Percentiles rank a stretch among this genome's conserved stretches.
Conservation (phyloP, 2,329 filamentous ascomycete genomes). For the Coniochaeta hoffmannii region DNA sequence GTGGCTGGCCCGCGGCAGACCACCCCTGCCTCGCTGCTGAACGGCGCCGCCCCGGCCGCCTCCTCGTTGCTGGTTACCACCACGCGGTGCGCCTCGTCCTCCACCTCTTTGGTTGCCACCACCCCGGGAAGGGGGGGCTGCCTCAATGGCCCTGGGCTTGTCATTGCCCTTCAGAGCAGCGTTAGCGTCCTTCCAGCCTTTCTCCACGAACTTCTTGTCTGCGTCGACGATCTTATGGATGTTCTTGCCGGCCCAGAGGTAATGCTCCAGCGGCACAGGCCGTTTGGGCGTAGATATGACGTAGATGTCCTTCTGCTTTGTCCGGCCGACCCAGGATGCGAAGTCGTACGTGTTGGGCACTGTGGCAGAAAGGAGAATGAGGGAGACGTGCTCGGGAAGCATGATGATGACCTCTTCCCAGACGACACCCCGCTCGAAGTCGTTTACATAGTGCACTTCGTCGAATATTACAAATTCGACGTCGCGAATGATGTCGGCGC, state of each 20-base stretch:
- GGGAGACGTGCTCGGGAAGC: constrained; percentile 92
- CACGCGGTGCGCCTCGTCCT: constrained; percentile 38
- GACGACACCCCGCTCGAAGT: constrained; percentile 89
- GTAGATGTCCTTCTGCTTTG: constrained; percentile 98
- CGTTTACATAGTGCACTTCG: constrained; percentile 98
- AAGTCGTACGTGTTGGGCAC: constrained; percentile 98
- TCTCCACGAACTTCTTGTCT: constrained; percentile 85
- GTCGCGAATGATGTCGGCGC: constrained; percentile 90
- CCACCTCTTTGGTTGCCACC: constrained; percentile 43
- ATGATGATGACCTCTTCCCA: constrained; percentile 99
- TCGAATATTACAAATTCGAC: constrained; percentile 99
- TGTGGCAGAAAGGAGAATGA: constrained; percentile 91
- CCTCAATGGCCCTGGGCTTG: constrained; percentile 52
- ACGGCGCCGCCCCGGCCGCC: constrained; percentile 42
- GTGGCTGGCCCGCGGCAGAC: constrained; percentile 53
- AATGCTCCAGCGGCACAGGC: constrained; percentile 91
- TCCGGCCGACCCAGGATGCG: constrained; percentile 94
- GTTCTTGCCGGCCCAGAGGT: constrained; percentile 87
- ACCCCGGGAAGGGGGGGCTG: constrained; percentile 33
- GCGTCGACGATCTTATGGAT: constrained; percentile 93
- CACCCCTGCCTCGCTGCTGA: constrained; percentile 47
- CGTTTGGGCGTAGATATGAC: constrained; percentile 96
- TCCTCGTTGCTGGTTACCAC: constrained; percentile 41
- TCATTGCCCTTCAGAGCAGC: constrained; percentile 74
- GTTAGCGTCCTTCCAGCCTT: constrained; percentile 92